A percentile compares a stretch with the other conserved stretches of the same genome.
These are phyloP conservation scores for Tetrapyrgos nigripes DNA, from an alignment of 1,284 basidiomycete species.

Conservation along the genomic window DNA sequence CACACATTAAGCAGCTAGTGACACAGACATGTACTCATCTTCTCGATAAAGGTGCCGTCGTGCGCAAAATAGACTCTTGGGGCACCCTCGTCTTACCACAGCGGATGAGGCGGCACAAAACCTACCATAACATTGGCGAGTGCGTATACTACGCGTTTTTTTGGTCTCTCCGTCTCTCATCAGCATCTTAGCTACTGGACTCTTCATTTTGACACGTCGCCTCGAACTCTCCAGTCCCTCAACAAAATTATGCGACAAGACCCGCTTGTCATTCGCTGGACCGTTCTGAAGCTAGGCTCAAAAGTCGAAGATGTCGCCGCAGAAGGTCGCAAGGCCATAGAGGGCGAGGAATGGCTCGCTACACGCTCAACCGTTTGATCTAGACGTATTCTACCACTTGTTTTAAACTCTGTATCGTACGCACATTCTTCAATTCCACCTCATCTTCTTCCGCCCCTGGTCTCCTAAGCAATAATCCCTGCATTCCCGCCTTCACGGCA, in stretches of 20 bases:
- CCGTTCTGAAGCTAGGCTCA: constrained; percentile 81
- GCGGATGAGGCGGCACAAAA: constrained; percentile 75
- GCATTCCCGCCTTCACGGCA: constrained; percentile 62
- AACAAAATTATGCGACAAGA: constrained; percentile 75
- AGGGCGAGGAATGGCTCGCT: constrained; percentile 18
- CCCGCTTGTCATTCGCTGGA: constrained; percentile 85
- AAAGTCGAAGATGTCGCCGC: constrained; percentile 70
- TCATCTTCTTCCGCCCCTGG: constrained; percentile 52
- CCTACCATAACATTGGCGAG: constrained; percentile 76
- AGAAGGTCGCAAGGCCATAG: constrained; percentile 37
- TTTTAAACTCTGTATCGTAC: constrained; percentile 47
- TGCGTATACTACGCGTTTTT: constrained; percentile 50
- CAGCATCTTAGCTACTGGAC: constrained; percentile 81
- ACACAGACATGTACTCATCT: constrained; percentile 76
- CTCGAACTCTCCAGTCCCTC: constrained; percentile 68
- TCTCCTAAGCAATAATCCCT: constrained; percentile 62
- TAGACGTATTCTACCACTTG: constrained; percentile 32
- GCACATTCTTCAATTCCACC: constrained; percentile 46
- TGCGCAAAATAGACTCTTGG: constrained; percentile 79
- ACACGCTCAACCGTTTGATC: neutral
- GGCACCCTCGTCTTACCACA: constrained; percentile 81
- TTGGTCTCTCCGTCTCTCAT: neutral
- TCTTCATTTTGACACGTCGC: constrained; percentile 88
- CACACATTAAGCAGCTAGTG: constrained; percentile 80
- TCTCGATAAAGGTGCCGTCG: constrained; percentile 81